phyloP scores from a whole-genome alignment of 2,329 filamentous ascomycete genomes.

The Stachybotrys chartarum region DNA sequence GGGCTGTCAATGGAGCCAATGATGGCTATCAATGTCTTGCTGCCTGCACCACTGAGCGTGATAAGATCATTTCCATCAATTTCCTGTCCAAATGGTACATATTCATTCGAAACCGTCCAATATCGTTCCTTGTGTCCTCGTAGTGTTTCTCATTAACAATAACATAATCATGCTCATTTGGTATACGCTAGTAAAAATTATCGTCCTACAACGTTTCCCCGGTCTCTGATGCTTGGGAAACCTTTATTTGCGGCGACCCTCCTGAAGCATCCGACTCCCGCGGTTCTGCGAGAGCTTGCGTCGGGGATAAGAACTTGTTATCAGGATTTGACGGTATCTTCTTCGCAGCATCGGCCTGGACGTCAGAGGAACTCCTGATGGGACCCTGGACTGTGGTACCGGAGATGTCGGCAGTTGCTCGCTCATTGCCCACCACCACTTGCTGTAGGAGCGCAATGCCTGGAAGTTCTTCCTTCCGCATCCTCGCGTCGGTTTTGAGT shows the following conservation, averaged over 20 bases:
- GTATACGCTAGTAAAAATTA: no score
- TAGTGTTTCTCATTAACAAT: no score
- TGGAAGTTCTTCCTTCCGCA: conserved; percentile 19
- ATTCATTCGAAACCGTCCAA: no score
- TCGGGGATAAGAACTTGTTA: not conserved
- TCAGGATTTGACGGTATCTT: not conserved
- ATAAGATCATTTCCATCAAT: no score
- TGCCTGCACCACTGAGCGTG: no score
- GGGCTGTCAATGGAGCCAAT: no score
- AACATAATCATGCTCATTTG: no score
- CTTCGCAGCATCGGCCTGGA: not conserved
- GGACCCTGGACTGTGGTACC: conserved; percentile 16
- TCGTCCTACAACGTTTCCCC: not conserved
- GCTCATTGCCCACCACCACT: conserved; percentile 18
- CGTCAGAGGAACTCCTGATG: not conserved
- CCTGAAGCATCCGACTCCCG: not conserved
- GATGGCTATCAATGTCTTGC: no score
- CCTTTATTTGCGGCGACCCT: not conserved
- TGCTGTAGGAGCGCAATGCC: conserved; percentile 22
- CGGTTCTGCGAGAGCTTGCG: not conserved
- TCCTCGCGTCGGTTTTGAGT: conserved; percentile 26
- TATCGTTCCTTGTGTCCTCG: no score
- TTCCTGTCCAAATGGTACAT: no score
- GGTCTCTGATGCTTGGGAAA: not conserved
- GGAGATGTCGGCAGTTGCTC: conserved; percentile 15